Percentiles rank a stretch among this genome's conserved stretches.
These are phyloP conservation scores for Inga leiocalycina DNA, from an alignment of 306 rosid genomes.

Conservation along the genomic window DNA sequence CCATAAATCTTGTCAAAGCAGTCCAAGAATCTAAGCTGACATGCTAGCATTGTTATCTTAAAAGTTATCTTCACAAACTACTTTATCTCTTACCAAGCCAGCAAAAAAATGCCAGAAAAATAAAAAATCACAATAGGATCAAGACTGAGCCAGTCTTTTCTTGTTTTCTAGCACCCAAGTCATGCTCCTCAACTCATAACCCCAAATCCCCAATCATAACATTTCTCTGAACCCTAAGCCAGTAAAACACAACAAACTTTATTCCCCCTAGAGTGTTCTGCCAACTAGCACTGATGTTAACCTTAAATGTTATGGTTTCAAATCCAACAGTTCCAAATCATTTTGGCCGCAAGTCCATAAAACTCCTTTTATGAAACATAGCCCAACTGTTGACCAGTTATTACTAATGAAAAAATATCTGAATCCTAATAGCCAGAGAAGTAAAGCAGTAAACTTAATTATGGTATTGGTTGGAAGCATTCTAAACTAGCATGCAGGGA, in stretches of 20 bases:
- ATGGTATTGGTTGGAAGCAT: background rate
- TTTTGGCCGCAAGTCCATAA: constrained; percentile 13
- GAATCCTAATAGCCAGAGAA: constrained; percentile 16
- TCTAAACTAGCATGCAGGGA: constrained; percentile 24
- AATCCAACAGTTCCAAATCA: constrained; percentile 25
- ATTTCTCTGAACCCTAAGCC: constrained; percentile 10
- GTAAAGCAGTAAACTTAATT: constrained; percentile 15
- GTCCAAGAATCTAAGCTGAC: background rate
- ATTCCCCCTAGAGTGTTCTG: constrained; percentile 13
- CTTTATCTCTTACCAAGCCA: constrained; percentile 7
- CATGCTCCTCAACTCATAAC: background rate
- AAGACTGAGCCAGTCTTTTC: background rate
- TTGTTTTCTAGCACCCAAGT: constrained; percentile 13
- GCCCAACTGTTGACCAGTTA: constrained; percentile 22
- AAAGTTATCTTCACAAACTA: constrained; percentile 4
- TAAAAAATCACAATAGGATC: constrained; percentile 2
- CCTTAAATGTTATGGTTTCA: constrained; percentile 25
- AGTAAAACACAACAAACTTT: background rate
- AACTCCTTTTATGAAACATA: constrained; percentile 9
- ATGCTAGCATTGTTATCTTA: constrained; percentile 8
- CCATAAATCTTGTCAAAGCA: constrained; percentile 29
- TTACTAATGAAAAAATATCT: constrained; percentile 3
- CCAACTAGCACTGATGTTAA: constrained; percentile 2
- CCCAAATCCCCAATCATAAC: constrained; percentile 16
- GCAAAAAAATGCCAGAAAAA: background rate